Evolutionary conservation across 2,329 filamentous ascomycete genomes (phyloP).

Genomic region (Ceratocystis albifundus): DNA sequence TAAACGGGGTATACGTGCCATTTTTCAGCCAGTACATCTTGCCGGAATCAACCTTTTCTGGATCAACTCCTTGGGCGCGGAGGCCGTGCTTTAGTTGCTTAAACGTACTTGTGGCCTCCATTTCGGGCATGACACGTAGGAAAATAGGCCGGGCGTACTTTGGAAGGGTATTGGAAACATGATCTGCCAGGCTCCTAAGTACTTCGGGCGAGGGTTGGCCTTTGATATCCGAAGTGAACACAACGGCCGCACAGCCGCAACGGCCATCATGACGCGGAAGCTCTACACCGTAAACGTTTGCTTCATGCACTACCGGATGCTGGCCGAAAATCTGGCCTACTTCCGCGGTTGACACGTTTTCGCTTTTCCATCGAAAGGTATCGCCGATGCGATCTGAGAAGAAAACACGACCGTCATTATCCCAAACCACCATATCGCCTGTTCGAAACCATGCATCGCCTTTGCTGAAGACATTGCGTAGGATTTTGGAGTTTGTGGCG

Average conservation of each 20-base stretch:
- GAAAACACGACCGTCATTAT: slow-evolving; percentile 58
- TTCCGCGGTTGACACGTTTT: slow-evolving; percentile 73
- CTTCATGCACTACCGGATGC: slow-evolving; percentile 57
- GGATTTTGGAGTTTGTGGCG: slow-evolving; percentile 61
- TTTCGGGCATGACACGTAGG: slow-evolving; percentile 51
- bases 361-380: slow-evolving; percentile 70
- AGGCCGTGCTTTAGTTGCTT: slow-evolving; percentile 76
- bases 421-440: slow-evolving; percentile 67
- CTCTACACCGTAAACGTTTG: slow-evolving; percentile 75
- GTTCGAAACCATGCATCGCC: slow-evolving; percentile 76
- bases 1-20: slow-evolving; percentile 57
- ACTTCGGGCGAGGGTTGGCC: slow-evolving; percentile 34
- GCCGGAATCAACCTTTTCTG: slow-evolving; percentile 34
- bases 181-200: slow-evolving; percentile 49
- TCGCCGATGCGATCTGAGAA: slow-evolving; percentile 75
- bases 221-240: slow-evolving; percentile 40
- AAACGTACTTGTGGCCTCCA: slow-evolving; percentile 67
- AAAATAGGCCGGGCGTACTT: slow-evolving; percentile 69
- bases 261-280: slow-evolving; percentile 73
- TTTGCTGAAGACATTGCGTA: slow-evolving; percentile 59
- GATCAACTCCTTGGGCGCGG: slow-evolving; percentile 63
- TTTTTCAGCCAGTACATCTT: slow-evolving; percentile 53
- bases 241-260: slow-evolving; percentile 67
- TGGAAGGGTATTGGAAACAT: slow-evolving; percentile 50
- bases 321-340: slow-evolving; percentile 63